These are phyloP conservation scores for Pelargonium myrrhifolium DNA, from an alignment of 441 rosid species.

Conservation along the genomic window DNA sequence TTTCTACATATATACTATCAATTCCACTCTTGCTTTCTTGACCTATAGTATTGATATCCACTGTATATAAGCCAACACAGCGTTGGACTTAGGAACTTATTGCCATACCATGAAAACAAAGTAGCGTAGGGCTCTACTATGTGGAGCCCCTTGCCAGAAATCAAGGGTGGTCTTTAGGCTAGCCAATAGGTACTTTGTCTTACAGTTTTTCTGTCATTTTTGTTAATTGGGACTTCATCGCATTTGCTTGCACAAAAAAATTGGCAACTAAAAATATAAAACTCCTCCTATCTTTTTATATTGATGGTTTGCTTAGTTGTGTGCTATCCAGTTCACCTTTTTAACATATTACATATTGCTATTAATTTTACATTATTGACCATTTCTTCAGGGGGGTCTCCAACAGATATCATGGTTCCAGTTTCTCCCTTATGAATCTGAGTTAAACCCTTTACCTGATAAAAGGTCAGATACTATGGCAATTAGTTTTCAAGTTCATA, in stretches of 20 bases:
- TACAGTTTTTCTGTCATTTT: background rate
- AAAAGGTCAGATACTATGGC: constrained; percentile 46
- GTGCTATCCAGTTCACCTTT: background rate
- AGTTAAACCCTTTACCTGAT: constrained; percentile 58
- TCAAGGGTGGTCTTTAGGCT: background rate
- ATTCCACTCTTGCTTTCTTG: background rate
- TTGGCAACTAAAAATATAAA: background rate
- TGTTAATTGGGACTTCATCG: background rate
- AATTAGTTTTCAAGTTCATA: background rate
- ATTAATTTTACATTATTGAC: constrained; percentile 11
- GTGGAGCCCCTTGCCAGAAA: background rate
- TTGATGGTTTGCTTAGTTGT: background rate
- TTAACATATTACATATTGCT: background rate
- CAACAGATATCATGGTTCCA: constrained; percentile 94
- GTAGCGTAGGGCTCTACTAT: background rate
- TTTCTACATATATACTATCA: background rate
- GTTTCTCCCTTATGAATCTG: constrained; percentile 85
- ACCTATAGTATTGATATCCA: background rate
- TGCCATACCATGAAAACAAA: background rate
- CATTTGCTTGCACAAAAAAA: background rate
- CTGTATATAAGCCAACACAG: background rate
- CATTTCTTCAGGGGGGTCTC: constrained; percentile 67
- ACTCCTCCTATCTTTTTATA: background rate
- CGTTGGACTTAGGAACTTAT: no score
- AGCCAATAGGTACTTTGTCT: background rate